Conservation (phyloP, 805 yeast species). For the Zygotorulaspora sp. region DNA sequence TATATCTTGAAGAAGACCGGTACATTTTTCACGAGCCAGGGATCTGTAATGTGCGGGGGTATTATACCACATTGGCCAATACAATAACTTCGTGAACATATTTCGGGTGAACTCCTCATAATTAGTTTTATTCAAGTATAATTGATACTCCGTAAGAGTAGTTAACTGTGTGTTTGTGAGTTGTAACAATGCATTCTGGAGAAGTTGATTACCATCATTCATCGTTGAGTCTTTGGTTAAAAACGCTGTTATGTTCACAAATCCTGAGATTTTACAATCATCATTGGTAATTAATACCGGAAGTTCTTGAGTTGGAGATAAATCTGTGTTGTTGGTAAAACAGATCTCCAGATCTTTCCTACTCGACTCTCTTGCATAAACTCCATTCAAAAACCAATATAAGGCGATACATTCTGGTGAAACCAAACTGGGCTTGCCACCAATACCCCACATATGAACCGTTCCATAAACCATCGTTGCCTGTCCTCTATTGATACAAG, state of each 20-base stretch:
- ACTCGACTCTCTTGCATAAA: constrained; percentile 5
- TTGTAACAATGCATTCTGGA: constrained; percentile 44
- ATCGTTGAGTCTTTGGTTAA: constrained; percentile 18
- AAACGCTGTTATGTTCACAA: constrained; percentile 36
- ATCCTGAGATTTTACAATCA: constrained; percentile 39
- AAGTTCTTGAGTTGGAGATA: constrained; percentile 45
- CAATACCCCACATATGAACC: constrained; percentile 30
- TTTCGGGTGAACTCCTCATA: constrained; percentile 58
- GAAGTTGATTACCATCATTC: constrained; percentile 30
- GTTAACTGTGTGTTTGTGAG: constrained; percentile 41
- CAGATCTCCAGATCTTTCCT: constrained; percentile 37
- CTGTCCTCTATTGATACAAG: too few relatives aligned
- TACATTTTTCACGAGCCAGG: constrained; percentile 18
- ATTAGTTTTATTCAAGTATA: constrained; percentile 52
- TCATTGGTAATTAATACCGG: constrained; percentile 42
- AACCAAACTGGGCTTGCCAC: constrained; percentile 24
- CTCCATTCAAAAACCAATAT: constrained; percentile 22
- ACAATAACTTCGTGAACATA: constrained; percentile 47
- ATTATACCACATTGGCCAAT: constrained; percentile 73
- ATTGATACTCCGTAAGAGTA: constrained; percentile 51
- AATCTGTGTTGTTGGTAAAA: constrained; percentile 54
- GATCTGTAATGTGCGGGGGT: constrained; percentile 42
- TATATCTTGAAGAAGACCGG: constrained; percentile 18
- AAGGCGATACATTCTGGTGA: constrained; percentile 33
- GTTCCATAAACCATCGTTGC: too few relatives aligned